A percentile compares a stretch with the other conserved stretches of the same genome.
phyloP scores from a whole-genome alignment of 805 yeast species.

The Teunomyces tritomae region DNA sequence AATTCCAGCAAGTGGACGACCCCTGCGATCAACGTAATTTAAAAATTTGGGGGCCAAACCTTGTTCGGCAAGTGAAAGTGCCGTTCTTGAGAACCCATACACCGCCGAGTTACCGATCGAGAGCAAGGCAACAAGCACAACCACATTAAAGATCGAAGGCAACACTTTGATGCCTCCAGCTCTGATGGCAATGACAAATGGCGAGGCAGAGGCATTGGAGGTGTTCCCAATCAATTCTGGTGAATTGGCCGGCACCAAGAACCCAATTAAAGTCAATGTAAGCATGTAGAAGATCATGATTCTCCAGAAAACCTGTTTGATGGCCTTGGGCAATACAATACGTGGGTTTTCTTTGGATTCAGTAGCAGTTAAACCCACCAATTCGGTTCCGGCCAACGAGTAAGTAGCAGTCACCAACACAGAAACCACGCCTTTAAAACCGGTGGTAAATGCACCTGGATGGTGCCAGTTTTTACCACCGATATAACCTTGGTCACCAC shows the following conservation, averaged over 20 bases:
- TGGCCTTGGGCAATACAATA: slow-evolving; percentile 38
- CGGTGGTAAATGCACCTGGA: slow-evolving; percentile 36
- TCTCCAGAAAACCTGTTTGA: slow-evolving; percentile 43
- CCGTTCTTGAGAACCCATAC: slow-evolving; percentile 42
- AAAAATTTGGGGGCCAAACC: slow-evolving; percentile 37
- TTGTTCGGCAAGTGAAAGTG: slow-evolving; percentile 39
- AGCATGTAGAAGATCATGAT: slow-evolving; percentile 39
- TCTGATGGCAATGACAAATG: slow-evolving; percentile 43
- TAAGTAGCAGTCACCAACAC: slow-evolving; percentile 41
- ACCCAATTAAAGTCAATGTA: slow-evolving; percentile 39
- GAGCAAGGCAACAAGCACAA: slow-evolving; percentile 39
- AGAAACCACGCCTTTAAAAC: slow-evolving; percentile 37
- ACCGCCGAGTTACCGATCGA: slow-evolving; percentile 45
- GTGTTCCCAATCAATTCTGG: slow-evolving; percentile 22
- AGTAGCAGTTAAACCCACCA: slow-evolving; percentile 38
- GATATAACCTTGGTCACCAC: slow-evolving; percentile 36
- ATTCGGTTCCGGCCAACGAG: slow-evolving; percentile 43
- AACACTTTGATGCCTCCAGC: slow-evolving; percentile 40
- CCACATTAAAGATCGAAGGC: slow-evolving; percentile 43
- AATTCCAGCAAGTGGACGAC: slow-evolving; percentile 41
- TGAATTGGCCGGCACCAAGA: slow-evolving; percentile 35
- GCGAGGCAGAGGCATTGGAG: slow-evolving; percentile 36
- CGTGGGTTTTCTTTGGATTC: slow-evolving; percentile 38
- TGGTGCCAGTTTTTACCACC: slow-evolving; percentile 38
- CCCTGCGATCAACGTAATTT: slow-evolving; percentile 36